Conservation (phyloP, 139 green algal species). For the Closterium sp. region DNA sequence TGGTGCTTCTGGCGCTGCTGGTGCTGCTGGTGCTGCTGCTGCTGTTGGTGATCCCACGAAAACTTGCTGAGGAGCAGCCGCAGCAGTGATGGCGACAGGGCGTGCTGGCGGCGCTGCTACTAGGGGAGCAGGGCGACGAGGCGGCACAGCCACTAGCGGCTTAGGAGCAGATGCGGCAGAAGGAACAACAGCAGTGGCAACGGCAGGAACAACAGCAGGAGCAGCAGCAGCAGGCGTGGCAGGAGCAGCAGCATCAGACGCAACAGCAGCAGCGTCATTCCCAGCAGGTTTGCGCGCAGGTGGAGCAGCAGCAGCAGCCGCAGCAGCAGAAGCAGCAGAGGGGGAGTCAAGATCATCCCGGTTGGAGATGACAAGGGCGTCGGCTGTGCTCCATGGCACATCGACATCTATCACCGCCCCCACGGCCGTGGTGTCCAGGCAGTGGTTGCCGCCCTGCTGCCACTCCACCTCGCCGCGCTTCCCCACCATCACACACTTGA, state of each 20-base stretch:
- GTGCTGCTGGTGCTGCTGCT: no score
- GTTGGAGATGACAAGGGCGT: background rate
- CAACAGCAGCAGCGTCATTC: background rate
- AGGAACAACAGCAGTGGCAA: background rate
- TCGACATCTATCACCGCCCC: background rate
- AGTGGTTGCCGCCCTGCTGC: background rate
- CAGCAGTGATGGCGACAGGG: background rate
- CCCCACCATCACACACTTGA: slow-evolving; percentile 42
- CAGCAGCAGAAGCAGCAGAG: background rate
- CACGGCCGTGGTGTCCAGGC: background rate
- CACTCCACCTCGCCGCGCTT: slow-evolving; percentile 33
- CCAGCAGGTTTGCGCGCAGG: no score
- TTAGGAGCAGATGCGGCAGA: background rate
- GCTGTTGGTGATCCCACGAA: background rate
- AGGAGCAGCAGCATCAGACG: background rate
- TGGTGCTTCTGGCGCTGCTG: background rate
- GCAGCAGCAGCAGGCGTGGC: no score
- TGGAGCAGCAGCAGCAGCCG: background rate
- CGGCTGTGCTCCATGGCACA: background rate
- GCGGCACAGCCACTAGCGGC: background rate
- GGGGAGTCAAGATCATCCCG: background rate
- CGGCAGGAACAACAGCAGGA: no score
- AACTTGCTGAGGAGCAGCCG: background rate
- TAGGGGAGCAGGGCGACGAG: background rate
- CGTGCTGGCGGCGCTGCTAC: background rate